Evolutionary conservation across 345 rosid species (phyloP).

Genomic region (Trapa bicornis): DNA sequence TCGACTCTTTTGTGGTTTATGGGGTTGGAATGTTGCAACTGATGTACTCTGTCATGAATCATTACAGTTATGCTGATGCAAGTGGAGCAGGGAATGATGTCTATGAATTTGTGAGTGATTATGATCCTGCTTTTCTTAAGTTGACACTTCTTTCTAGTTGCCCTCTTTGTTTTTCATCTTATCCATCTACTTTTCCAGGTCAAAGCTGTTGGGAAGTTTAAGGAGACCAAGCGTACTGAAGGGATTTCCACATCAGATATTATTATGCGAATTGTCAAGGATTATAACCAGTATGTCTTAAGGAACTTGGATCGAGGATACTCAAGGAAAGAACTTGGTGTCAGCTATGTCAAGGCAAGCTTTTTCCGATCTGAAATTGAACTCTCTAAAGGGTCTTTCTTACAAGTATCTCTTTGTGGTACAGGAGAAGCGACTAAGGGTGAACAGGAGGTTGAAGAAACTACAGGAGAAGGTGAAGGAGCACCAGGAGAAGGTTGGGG

Average conservation of each 20-base stretch:
- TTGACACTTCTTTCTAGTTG: background rate
- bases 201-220: conserved; percentile 71
- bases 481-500: conserved; percentile 87
- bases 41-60: background rate
- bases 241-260: conserved; percentile 90
- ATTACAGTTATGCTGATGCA: conserved; percentile 72
- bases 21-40: background rate
- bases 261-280: conserved; percentile 89
- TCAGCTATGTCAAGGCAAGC: conserved; percentile 80
- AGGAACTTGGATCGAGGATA: conserved; percentile 89
- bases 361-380: conserved; percentile 1
- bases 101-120: conserved; percentile 70
- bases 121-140: conserved; percentile 7
- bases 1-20: background rate
- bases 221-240: conserved; percentile 87
- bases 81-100: conserved; percentile 89
- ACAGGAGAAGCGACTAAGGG: conserved; percentile 86
- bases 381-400: background rate
- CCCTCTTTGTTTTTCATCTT: conserved; percentile 6
- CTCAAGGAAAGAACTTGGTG: conserved; percentile 86
- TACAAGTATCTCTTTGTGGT: too few species aligned
- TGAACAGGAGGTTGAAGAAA: conserved; percentile 83
- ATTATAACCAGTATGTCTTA: conserved; percentile 88
- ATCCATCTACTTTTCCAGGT: conserved; percentile 32
- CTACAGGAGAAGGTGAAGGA: conserved; percentile 85